phyloP scores from a whole-genome alignment of 1,284 basidiomycete species.

The Cutaneotrichosporon cyanovorans region DNA sequence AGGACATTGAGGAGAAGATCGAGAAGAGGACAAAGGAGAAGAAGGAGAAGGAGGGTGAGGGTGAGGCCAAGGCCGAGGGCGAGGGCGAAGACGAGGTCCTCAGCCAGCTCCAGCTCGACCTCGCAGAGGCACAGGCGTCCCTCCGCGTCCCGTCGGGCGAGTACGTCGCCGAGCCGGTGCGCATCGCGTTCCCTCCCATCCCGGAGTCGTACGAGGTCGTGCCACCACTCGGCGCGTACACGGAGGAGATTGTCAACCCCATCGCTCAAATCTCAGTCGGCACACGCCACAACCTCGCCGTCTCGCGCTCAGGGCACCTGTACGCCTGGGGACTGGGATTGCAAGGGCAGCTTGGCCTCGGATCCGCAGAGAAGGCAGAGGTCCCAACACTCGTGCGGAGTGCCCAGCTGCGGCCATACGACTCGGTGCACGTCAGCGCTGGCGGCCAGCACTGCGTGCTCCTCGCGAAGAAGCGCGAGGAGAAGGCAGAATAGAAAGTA shows the following conservation, averaged over 20 bases:
- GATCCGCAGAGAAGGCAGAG: constrained; percentile 48
- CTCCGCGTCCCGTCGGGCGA: constrained; percentile 52
- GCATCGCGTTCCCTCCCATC: constrained; percentile 58
- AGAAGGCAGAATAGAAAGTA: not conserved
- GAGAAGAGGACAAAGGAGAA: not conserved
- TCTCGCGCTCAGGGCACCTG: constrained; percentile 66
- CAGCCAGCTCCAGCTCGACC: constrained; percentile 20
- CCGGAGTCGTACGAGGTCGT: constrained; percentile 46
- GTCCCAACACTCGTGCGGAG: constrained; percentile 59
- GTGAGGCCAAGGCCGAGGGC: constrained; percentile 21
- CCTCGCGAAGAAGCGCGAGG: constrained; percentile 16
- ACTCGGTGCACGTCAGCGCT: constrained; percentile 44
- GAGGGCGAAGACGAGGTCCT: constrained; percentile 22
- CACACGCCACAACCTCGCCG: constrained; percentile 71
- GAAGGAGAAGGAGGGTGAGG: too few relatives aligned
- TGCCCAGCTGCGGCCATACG: constrained; percentile 45
- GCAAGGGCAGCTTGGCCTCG: constrained; percentile 49
- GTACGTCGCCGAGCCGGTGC: constrained; percentile 51
- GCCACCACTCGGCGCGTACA: constrained; percentile 44
- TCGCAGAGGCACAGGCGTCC: constrained; percentile 43
- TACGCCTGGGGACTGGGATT: constrained; percentile 80
- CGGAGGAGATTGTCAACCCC: constrained; percentile 52
- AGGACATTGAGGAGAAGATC: constrained; percentile 19
- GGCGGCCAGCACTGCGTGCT: constrained; percentile 50
- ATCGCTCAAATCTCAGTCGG: constrained; percentile 70